Evolutionary conservation across 176 grass and related monocot genomes (phyloP), one percentile per base, ranked within the genome.

Genomic region (Thinopyrum elongatum): DNA sequence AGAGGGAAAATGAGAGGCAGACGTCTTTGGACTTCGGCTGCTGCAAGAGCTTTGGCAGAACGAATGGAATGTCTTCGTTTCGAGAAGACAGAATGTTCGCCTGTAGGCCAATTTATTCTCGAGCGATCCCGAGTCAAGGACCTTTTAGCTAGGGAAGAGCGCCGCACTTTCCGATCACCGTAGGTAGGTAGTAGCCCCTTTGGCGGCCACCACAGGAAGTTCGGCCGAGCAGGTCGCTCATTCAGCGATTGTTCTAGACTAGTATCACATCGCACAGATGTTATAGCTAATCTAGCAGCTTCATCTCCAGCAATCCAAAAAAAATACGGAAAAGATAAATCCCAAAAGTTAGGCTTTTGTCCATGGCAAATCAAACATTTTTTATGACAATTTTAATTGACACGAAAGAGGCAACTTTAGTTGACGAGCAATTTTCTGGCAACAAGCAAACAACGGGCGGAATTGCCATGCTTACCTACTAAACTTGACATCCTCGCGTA

Each of bases 61-160:
- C 15, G 15, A 3, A 16, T 41, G 2, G 39, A 28, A 29, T 74
- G 14, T 74, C 46, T 49, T 46, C 9, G 0, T 17, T 49, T 75
- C 72, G 46, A 75, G 39, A 74, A 23, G 15, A 49, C 17, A 15
- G 70, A 44, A 82, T 82, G 83, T 84, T 89, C 70, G 78, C 78
- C 78, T 35, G 8, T 38, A 42, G 13, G 57, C 15, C 21, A 13
- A 49, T 72, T 84, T 71, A 83, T 88, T 79, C 80, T 62, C 34
- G 1, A 4, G 13, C n/a, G 66, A 21, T 29, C 30, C 2, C 34
- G 36, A 14, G 69, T 42, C 35, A 7, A 47, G 13, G 41, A 16
- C 13, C 15, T 10, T 74, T 17, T 28, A 29, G 49, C 25, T 7
- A 8, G 25, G 26, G 25, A 74, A 49, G 71, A 51, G n/a, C 7